Base-by-base conservation (phyloP, 2,329 filamentous ascomycete genomes). In the Ceratocystis diversiconidia region DNA sequence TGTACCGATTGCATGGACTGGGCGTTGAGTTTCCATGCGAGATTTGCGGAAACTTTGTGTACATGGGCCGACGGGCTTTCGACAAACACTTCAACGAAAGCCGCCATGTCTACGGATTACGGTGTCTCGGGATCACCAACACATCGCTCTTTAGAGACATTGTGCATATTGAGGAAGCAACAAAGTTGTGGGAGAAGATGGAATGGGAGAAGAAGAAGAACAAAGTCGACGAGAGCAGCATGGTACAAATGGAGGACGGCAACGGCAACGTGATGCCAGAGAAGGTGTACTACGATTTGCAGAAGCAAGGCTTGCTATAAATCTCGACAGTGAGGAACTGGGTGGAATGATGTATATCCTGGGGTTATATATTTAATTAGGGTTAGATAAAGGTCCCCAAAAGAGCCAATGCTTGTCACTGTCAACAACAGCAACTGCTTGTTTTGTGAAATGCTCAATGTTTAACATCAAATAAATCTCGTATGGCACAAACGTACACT, bases 191-290 rank as follows among this genome's bases (percentile, higher is more conserved):
- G 91, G 90, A 92, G 68, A 96, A 96, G 81, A 87, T 99, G 28
- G 88, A 95, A 74, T 80, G 85, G 66, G 91, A 96, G 70, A 87
- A 89, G 76, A 90, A 89, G 80, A 87, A 85, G 74, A 85, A 85
- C 69, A 87, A 85, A 73, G 80, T 87, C 0, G 85, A 87, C 68
- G 87, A 88, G 57, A 90, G 92, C 48, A 90, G 88, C 68, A 84
- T 99, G 8, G 90, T 97, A 62, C 91, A 99, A 79, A 99, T 99
- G 94, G 94, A 99, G 79, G 94, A 99, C 75, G 89, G 85, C 0
- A 89, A 95, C 73, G 94, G 94, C 60, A 97, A 99, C 72, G 94
- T 99, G 66, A 99, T 99, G 94, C 94, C 95, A 0, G 91, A 96
- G 78, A 95, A 96, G 80, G 92, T 99, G 65, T 99, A 96, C 75